These are phyloP conservation scores for Tuber calosporum DNA, from an alignment of 495 filamentous ascomycete genomes.

Conservation along the genomic window DNA sequence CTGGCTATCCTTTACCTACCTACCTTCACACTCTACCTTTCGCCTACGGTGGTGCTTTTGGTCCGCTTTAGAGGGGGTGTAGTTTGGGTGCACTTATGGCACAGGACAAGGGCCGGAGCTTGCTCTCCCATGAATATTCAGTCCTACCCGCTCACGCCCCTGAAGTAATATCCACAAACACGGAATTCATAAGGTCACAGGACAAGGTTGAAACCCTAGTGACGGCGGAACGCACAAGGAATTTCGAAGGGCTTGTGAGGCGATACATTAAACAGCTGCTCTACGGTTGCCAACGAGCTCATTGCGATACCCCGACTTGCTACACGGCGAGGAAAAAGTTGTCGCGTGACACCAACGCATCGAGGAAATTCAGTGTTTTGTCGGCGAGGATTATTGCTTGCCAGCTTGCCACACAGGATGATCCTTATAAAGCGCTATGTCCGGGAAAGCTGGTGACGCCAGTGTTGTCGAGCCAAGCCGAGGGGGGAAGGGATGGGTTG, in stretches of 20 bases:
- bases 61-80: not conserved
- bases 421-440: constrained; percentile 68
- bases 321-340: constrained; percentile 65
- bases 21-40: not conserved
- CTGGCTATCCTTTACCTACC: not conserved
- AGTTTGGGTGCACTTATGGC: not conserved
- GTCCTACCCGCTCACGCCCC: constrained; percentile 49
- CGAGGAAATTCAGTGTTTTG: constrained; percentile 51
- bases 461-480: constrained; percentile 37
- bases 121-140: constrained; percentile 26
- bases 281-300: constrained; percentile 64
- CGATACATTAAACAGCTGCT: constrained; percentile 75
- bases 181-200: constrained; percentile 48
- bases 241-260: constrained; percentile 52
- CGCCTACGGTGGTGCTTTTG: not conserved
- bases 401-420: constrained; percentile 69
- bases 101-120: not conserved
- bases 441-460: constrained; percentile 45
- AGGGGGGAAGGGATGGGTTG: constrained; percentile 19
- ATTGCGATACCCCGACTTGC: constrained; percentile 70
- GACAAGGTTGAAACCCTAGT: constrained; percentile 48
- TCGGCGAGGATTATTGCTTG: constrained; percentile 71
- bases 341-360: constrained; percentile 60
- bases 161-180: constrained; percentile 48
- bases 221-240: constrained; percentile 49